Evolutionary conservation across 1,284 basidiomycete genomes (phyloP), one percentile per base, ranked within the genome.

Genomic region (Moesziomyces sp.): DNA sequence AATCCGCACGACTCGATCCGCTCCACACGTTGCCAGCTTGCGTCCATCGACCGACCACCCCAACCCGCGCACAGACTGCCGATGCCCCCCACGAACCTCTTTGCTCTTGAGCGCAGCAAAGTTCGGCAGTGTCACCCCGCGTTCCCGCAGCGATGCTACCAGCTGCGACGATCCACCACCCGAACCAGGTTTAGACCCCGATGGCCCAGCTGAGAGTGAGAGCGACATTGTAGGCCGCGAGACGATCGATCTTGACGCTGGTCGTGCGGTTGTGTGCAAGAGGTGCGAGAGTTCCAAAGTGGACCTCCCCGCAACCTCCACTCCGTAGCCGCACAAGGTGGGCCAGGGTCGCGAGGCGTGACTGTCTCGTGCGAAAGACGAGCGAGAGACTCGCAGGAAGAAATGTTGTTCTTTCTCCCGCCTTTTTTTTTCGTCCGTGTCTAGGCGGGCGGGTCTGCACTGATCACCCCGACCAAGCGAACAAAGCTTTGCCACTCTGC

Each of bases 41-140:
- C 78, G 67, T 1, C 79, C 81, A 19, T 78, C 76, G 26, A 76
- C 59, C 10, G 64, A 76, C 81, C 81, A 82, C 0, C 68, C 75
- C 3, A 82, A 54, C 7, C 74, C 74, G 10, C 80, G 78, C 2
- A 79, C 69, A 5, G 69, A 68, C 11, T 57, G 50, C 3, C 70
- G 58, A 42, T 77, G 75, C 0, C 72, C 75, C 2, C 61, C 62
- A 8, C 72, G 75, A 2, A 79, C 57, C 24, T 77, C 77, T 19
- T 74, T 73, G 4, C 59, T 46, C 30, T 65, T 57, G 45, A 64
- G 48, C 10, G 33, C 19, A 40, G 26, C 8, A 33, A 73, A 67
- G 53, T 45, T 46, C 48, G 70, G 70, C 3, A 67, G 26, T 1
- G 7, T 4, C 48, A 73, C 59, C 16, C 43, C 28, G 23, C 70